Percentiles rank a stretch among this genome's conserved stretches.
These are phyloP conservation scores for Pichia pseudocactophila DNA, from an alignment of 805 yeast species.

Conservation along the genomic window DNA sequence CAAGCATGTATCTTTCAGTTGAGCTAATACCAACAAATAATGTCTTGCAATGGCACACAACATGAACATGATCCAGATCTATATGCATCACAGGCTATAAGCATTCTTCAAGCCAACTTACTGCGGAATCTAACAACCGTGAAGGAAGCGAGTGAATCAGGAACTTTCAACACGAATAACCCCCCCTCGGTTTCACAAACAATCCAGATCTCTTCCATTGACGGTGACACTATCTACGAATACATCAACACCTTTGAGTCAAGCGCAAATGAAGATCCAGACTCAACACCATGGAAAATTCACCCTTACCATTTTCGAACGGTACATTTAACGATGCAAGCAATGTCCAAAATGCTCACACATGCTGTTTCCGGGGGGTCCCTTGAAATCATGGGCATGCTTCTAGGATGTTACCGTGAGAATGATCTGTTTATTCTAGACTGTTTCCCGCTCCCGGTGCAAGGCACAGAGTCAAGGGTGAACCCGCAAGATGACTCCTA, in stretches of 20 bases:
- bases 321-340: constrained; percentile 59
- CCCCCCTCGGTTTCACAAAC: neutral
- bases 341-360: constrained; percentile 62
- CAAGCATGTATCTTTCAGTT: too few species aligned
- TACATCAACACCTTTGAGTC: neutral
- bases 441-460: constrained; percentile 81
- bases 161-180: neutral
- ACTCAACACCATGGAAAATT: constrained; percentile 43
- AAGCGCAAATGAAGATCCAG: neutral
- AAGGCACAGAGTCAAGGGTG: constrained; percentile 92
- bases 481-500: constrained; percentile 92
- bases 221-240: neutral
- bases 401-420: constrained; percentile 60
- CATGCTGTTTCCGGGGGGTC: constrained; percentile 82
- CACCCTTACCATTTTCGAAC: constrained; percentile 54
- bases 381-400: constrained; percentile 92
- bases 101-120: neutral
- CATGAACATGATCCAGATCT: too few species aligned
- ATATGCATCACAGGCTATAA: neutral
- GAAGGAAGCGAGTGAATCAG: neutral
- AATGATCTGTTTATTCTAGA: constrained; percentile 63
- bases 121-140: neutral
- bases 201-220: neutral
- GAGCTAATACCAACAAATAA: too few species aligned
- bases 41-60: too few species aligned